These are phyloP conservation scores for Nectriaceae sp. DNA, from an alignment of 2,329 filamentous ascomycete genomes.

Conservation along the genomic window DNA sequence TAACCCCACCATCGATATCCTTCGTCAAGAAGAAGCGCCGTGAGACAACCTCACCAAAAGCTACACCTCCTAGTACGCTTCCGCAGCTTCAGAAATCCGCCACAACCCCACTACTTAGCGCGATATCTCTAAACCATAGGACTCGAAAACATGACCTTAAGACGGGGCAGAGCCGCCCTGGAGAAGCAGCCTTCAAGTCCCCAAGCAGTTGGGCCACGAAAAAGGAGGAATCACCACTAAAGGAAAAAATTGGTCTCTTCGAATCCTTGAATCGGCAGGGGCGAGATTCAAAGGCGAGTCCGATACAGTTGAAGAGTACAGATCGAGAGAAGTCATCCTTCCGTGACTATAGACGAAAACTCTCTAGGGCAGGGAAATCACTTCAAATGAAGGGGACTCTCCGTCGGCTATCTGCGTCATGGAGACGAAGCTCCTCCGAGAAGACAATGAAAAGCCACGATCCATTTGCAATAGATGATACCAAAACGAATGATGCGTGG, in stretches of 20 bases:
- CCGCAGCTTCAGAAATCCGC: conserved; percentile 9
- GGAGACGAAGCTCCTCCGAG: not conserved
- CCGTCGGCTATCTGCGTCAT: not conserved
- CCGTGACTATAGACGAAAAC: not conserved
- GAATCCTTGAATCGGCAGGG: conserved; percentile 25
- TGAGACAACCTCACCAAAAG: conserved; percentile 3
- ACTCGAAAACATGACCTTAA: conserved; percentile 6
- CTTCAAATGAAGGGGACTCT: not conserved
- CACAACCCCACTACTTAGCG: conserved; percentile 5
- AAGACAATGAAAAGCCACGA: not conserved
- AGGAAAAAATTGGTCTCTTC: conserved; percentile 34
- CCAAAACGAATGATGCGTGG: not conserved
- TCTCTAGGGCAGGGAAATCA: not conserved
- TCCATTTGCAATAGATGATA: too few species aligned
- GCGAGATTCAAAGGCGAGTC: not conserved
- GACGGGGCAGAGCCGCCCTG: not conserved
- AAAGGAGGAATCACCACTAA: conserved; percentile 21
- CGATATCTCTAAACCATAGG: not conserved
- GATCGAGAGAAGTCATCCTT: not conserved
- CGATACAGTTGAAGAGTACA: not conserved
- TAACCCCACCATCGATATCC: conserved; percentile 9
- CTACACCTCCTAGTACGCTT: not conserved
- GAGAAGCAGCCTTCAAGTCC: not conserved
- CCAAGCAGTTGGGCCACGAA: conserved; percentile 6
- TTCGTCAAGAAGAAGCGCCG: conserved; percentile 10